These are phyloP conservation scores for Russula ochroleuca DNA, from an alignment of 768 basidiomycete species.

Conservation along the genomic window DNA sequence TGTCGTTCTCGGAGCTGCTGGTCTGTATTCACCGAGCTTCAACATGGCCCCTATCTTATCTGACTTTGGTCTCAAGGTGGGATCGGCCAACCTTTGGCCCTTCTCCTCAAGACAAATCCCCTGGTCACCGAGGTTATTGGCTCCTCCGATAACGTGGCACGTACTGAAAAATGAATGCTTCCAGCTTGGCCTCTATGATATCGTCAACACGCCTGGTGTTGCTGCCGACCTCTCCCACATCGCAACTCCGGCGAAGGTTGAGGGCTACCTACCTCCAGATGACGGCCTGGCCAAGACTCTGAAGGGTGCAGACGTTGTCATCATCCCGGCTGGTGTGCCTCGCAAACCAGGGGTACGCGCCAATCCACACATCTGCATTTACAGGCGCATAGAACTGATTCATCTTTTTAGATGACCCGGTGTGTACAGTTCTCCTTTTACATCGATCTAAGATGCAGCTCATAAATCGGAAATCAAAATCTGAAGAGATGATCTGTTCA, in stretches of 20 bases:
- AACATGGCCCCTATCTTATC: conserved; percentile 9
- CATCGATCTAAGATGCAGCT: conserved; percentile 2
- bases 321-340: conserved; percentile 96
- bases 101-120: conserved; percentile 84
- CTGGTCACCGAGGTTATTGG: conserved; percentile 64
- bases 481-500: conserved; percentile 91
- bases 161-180: neutral
- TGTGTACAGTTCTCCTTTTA: conserved; percentile 30
- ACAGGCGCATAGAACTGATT: neutral
- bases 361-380: conserved; percentile 1
- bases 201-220: conserved; percentile 96
- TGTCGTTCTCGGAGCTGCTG: conserved; percentile 95
- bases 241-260: conserved; percentile 78
- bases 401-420: conserved; percentile 46
- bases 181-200: conserved; percentile 89
- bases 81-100: conserved; percentile 93
- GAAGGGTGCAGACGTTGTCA: conserved; percentile 80
- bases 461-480: conserved; percentile 12
- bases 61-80: conserved; percentile 53
- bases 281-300: conserved; percentile 81
- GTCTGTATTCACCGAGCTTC: conserved; percentile 38
- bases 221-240: conserved; percentile 95
- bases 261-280: conserved; percentile 73
- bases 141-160: neutral
- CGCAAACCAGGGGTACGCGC: conserved; percentile 84